These are phyloP conservation scores for Lactarius indigo DNA, from an alignment of 768 basidiomycete genomes.

Conservation along the genomic window DNA sequence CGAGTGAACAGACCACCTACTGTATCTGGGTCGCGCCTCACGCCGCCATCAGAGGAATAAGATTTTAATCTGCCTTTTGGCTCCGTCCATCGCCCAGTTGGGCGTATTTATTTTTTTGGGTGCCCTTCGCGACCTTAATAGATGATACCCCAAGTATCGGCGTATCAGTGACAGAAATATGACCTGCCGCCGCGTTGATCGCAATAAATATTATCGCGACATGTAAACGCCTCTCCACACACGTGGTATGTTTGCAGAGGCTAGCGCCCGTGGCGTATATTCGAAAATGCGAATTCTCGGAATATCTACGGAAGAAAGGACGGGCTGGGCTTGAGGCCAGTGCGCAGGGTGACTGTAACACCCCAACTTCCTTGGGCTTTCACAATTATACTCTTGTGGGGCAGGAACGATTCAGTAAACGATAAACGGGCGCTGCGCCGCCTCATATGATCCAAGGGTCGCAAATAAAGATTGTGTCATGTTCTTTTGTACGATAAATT, in stretches of 20 bases:
- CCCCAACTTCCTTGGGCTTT: not conserved
- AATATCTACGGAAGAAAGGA: not conserved
- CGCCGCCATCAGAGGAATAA: too few species aligned
- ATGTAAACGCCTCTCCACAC: not conserved
- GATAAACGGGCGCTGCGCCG: not conserved
- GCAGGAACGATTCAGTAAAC: not conserved
- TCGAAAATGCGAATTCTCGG: not conserved
- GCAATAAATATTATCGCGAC: not conserved
- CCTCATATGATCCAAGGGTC: not conserved
- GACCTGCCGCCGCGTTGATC: not conserved
- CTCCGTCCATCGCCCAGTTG: not conserved
- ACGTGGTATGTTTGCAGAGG: not conserved
- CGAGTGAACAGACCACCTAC: too few species aligned
- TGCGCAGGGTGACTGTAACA: too few species aligned
- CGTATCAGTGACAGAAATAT: not conserved
- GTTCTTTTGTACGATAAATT: conserved; percentile 15
- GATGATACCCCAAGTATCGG: not conserved
- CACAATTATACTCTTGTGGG: not conserved
- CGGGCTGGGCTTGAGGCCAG: too few species aligned
- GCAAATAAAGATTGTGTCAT: conserved; percentile 1
- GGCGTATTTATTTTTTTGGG: not conserved
- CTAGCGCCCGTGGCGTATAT: not conserved
- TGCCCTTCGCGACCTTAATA: not conserved
- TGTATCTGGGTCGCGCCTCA: not conserved
- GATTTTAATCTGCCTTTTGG: too few species aligned